Base-by-base conservation (phyloP, 352 stramenopile genomes). In the Peronosclerospora sorghi region DNA sequence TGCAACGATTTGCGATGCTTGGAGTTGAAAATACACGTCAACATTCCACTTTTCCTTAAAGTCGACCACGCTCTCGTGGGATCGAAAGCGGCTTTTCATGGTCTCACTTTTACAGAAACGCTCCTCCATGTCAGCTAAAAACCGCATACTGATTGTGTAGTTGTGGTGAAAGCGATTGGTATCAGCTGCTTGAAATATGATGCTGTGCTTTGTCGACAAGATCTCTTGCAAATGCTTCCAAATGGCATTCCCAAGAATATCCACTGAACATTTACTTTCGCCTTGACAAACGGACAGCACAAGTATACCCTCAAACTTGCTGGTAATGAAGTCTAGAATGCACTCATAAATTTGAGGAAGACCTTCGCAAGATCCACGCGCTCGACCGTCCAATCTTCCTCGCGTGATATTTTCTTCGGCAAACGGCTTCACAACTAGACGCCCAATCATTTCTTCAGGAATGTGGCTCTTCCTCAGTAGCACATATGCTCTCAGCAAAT, bases 41-140 rank as follows among this genome's bases (percentile, higher is more conserved):
- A 89, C 67, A 42, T 94, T 90, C 81, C 81, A 94, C 54, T 83
- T 86, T 35, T 89, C 77, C 44, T 82, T 85, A 54, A 94, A 94
- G 26, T 83, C 64, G 3, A 83, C 45, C 9, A 85, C 70, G 14
- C 66, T 85, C 28, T 88, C 73, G 24, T 88, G 74, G 4, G 54
- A 60, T 13, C 73, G 66, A 27, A 94, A 90, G 1, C 79, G 73
- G 4, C 37, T 62, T 45, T 68, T 76, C 62, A 83, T 81, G 2
- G 50, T 47, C 14, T 81, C 53, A 8, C 35, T 81, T n/a, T 49
- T 58, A 32, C 75, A 90, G 23, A 86, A 73, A 3, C 42, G 45
- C 1, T 56, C 38, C 40, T 90, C 77, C 1, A 94, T 42, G 15
- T 65, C 36, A 15, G 36, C 17, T 0, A 90, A 39, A 56, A 94